phyloP scores from a whole-genome alignment of 164 flowering plant species.

The Annona squamosa region DNA sequence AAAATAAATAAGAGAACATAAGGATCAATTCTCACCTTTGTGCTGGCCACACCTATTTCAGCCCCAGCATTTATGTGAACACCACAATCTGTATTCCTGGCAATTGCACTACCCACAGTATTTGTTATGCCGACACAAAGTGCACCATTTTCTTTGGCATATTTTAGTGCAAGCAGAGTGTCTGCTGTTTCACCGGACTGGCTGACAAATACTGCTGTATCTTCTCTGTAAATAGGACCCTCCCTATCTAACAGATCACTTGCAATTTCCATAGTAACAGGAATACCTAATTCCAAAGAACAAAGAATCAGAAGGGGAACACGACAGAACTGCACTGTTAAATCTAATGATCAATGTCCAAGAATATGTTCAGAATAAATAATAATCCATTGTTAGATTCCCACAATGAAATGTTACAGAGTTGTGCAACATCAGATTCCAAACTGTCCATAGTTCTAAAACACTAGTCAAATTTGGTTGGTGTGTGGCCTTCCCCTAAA shows the following conservation, averaged over 20 bases:
- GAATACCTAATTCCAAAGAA: conserved; percentile 43
- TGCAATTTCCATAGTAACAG: conserved; percentile 95
- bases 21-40: conserved; percentile 51
- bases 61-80: conserved; percentile 96
- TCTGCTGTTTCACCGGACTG: conserved; percentile 99
- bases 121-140: conserved; percentile 96
- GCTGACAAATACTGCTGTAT: conserved; percentile 95
- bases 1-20: neutral
- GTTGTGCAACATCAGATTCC: neutral
- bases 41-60: conserved; percentile 99
- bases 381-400: neutral
- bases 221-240: conserved; percentile 96
- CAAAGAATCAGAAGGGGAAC: neutral
- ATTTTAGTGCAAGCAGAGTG: conserved; percentile 72
- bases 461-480: too few relatives aligned
- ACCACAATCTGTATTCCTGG: conserved; percentile 91
- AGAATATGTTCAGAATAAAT: neutral
- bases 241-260: conserved; percentile 93
- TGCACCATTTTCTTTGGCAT: conserved; percentile 91
- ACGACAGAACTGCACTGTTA: neutral
- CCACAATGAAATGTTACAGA: neutral
- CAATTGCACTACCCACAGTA: conserved; percentile 95
- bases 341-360: conserved; percentile 12
- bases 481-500: neutral
- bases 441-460: neutral